phyloP scores from a whole-genome alignment of 2,329 filamentous ascomycete genomes.

The Lasiodiplodia sp. region DNA sequence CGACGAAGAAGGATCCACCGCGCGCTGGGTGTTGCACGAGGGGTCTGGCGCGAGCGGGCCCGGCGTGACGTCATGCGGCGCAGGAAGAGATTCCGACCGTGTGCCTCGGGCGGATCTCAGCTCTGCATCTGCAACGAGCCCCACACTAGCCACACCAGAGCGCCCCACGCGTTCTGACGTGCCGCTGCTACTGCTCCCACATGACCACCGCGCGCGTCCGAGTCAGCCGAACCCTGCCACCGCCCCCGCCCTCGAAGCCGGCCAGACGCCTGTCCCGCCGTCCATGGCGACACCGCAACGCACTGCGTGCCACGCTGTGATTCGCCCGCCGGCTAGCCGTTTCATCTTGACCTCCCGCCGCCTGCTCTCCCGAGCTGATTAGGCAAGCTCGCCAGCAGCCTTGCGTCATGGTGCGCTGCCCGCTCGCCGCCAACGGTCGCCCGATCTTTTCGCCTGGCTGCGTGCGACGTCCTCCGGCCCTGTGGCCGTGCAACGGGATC shows the following conservation, averaged over 20 bases:
- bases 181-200: background rate
- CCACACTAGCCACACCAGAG: conserved; percentile 23
- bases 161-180: conserved; percentile 21
- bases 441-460: background rate
- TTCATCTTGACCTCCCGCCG: conserved; percentile 6
- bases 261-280: conserved; percentile 14
- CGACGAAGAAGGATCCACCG: conserved; percentile 1
- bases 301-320: conserved; percentile 15
- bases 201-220: conserved; percentile 24
- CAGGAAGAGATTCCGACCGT: conserved; percentile 5
- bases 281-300: conserved; percentile 16
- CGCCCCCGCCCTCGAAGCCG: conserved; percentile 1
- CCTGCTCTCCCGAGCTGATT: conserved; percentile 17
- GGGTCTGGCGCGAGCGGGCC: background rate
- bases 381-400: conserved; percentile 12
- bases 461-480: background rate
- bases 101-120: conserved; percentile 4
- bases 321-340: conserved; percentile 23
- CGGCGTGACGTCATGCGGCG: conserved; percentile 5
- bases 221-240: conserved; percentile 23
- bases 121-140: conserved; percentile 6
- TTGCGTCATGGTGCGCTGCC: conserved; percentile 16
- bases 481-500: conserved; percentile 25
- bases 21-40: background rate
- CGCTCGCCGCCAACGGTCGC: conserved; percentile 13